Base-by-base conservation (phyloP, 192 early-diverging fungal genomes). In the Podila minutissima region DNA sequence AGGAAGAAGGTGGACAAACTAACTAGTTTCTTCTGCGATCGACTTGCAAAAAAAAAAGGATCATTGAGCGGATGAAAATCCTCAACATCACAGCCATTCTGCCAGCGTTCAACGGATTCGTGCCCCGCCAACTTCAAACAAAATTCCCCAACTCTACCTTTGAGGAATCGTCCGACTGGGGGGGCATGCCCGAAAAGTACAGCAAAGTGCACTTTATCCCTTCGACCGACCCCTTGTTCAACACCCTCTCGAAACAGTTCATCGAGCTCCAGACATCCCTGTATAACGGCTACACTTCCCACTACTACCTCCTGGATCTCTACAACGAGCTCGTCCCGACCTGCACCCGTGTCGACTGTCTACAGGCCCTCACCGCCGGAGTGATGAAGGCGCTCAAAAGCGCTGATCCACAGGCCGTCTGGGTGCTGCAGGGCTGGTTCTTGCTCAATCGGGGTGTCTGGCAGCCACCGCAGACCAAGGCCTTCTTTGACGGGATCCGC, bases 401-500 rank as follows among this genome's bases (percentile, higher is more conserved):
- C 50, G 77, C 77, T 4, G 77, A 81, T 35, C 71, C 77, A 29
- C 60, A 81, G 24, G 71, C 77, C 8, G 67, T 81, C n/a, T 81
- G 77, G 77, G 62, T 48, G 8, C 72, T 81, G 71, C 77, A 81
- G 48, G 67, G 71, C 5, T 81, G 77, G 77, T 81, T 81, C 62
- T 32, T 81, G 51, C n/a, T 69, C 13, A n/a, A 64, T 7, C 22
- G 29, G 13, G 77, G 60, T 57, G 41, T 73, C 13, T 81, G 77
- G 77, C 41, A 69, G 4, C 29, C 26, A 0, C 28, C 37, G 0
- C 66, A 68, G 48, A 81, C 48, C 1, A 73, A 69, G 62, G 77
- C 71, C n/a, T 81, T 69, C 55, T 81, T 81, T 58, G 77, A 81
- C 17, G 77, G 77, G 1, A 81, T 81, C 31, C 77, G 70, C 13